Evolutionary conservation across 2,329 filamentous ascomycete species (phyloP), one percentile per base, ranked within the genome.

Genomic region (Phyllosticta paracitricarpa): DNA sequence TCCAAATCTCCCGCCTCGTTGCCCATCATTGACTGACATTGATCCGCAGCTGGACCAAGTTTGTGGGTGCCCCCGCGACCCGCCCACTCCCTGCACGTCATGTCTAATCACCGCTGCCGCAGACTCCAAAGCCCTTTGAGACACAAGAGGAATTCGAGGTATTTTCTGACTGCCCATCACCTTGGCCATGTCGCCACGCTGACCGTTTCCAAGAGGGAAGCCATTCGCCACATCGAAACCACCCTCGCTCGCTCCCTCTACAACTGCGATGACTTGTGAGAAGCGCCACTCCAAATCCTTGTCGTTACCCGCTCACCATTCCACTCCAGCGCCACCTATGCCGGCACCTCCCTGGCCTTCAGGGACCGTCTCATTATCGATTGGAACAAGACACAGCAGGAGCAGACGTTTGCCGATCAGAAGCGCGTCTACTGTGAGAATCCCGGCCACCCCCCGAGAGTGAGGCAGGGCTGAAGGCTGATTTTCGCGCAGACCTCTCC

Each of bases 331-430:
- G 94, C 94, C 59, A 91, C 92, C 33, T 99, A 99, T 76, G 85
- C 89, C 7, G 94, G 93, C 66, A 91, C 92, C 53, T 90, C 91
- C 66, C 79, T 99, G 69, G 93, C 94, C 26, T 93, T 99, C 77
- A 85, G 94, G 70, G 93, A 99, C 74, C 87, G 91, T 58, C 81
- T 99, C 72, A 87, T 99, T 70, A 87, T 94, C 65, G 91, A 96
- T 68, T 99, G 94, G 94, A 99, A 97, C 79, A 91, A 88, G 77
- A 99, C 94, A 55, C 94, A 99, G 79, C 94, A 99, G 79, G 87
- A 88, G 64, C 94, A 99, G 77, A 97, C 93, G 0, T 91, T 89
- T 69, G 82, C 84, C 62, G 94, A 97, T 73, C 86, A 85, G 76
- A 99, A 99, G 82, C 86, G 94, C 64, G 84, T 99, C 68, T 99